Base-by-base conservation (phyloP, 2,329 filamentous ascomycete species). In the Cadophora malorum region DNA sequence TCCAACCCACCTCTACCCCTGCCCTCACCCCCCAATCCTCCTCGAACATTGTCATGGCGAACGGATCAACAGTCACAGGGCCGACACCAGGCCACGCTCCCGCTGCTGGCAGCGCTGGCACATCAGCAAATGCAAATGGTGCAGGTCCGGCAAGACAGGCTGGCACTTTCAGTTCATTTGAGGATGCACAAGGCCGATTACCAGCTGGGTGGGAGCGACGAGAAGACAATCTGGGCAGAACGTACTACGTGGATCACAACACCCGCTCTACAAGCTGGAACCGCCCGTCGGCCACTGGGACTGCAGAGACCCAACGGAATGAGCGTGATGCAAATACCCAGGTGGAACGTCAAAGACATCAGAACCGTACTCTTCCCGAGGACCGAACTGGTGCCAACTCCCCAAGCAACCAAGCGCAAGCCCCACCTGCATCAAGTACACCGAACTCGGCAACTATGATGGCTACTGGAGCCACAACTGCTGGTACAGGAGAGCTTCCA, bases 211-310 rank as follows among this genome's bases (percentile, higher is more conserved):
- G 96, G 95, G 96, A 99, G 81, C 90, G 96, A 66, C 89, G 96
- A 66, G 95, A 98, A 79, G 96, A 99, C 79, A 96, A 97, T 74
- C 81, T 98, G 53, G 95, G 96, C 63, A 88, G 96, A 76, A 98
- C 95, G 25, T 99, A 99, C 79, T 99, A 98, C 78, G 96, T 99
- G 63, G 96, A 99, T 77, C 96, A 98, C 79, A 98, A 98, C 79
- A 97, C 94, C 7, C 87, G 96, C 75, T 95, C 96, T 65, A 99
- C 96, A 0, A 98, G 95, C 74, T 99, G 96, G 96, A 95, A 92
- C 74, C 86, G 96, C 68, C 96, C 96, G 8, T 91, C 93, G n/a
- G 85, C 86, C 49, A 90, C 90, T 69, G 91, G 90, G 75, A 94
- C 90, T 69, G 89, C 91, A 56, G 89, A 88, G 60, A 90, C 94